Percentiles rank a stretch among this genome's conserved stretches.
These are phyloP conservation scores for Didymosphaeria variabile DNA, from an alignment of 2,329 filamentous ascomycete genomes.

Conservation along the genomic window DNA sequence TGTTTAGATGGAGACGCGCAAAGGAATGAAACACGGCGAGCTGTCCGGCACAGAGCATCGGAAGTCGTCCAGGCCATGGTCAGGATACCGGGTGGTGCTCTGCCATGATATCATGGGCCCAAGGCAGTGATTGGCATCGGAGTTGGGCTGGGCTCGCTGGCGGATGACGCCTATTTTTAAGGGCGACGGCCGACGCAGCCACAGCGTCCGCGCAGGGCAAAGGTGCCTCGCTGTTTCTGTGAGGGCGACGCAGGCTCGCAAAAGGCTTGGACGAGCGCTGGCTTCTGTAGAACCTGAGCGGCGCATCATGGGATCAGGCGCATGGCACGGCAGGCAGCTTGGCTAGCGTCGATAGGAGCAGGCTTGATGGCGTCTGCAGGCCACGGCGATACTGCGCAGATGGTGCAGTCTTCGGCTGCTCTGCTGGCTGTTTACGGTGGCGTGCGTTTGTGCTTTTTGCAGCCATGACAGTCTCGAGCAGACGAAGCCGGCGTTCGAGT, in stretches of 20 bases:
- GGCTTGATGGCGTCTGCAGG: slow-evolving; percentile 11
- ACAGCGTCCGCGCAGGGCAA: slow-evolving; percentile 10
- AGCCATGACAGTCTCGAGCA: slow-evolving; percentile 13
- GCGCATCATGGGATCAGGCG: slow-evolving; percentile 6
- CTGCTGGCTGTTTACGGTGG: slow-evolving; percentile 9
- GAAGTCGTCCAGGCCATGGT: too few species aligned
- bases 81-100: background rate
- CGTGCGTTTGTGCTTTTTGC: slow-evolving; percentile 12
- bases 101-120: background rate
- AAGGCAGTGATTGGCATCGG: slow-evolving; percentile 17
- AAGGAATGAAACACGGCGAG: background rate
- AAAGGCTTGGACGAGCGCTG: background rate
- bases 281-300: background rate
- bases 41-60: background rate
- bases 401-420: background rate
- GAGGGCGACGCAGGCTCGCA: background rate
- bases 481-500: slow-evolving; percentile 10
- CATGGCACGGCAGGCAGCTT: slow-evolving; percentile 4
- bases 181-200: slow-evolving; percentile 16
- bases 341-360: slow-evolving; percentile 10
- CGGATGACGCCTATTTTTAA: slow-evolving; percentile 21
- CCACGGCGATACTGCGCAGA: background rate
- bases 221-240: slow-evolving; percentile 10
- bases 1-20: slow-evolving; percentile 8
- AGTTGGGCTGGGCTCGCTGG: slow-evolving; percentile 17